Base-by-base conservation (phyloP, 768 basidiomycete genomes). In the Coprinopsis cinerea region DNA sequence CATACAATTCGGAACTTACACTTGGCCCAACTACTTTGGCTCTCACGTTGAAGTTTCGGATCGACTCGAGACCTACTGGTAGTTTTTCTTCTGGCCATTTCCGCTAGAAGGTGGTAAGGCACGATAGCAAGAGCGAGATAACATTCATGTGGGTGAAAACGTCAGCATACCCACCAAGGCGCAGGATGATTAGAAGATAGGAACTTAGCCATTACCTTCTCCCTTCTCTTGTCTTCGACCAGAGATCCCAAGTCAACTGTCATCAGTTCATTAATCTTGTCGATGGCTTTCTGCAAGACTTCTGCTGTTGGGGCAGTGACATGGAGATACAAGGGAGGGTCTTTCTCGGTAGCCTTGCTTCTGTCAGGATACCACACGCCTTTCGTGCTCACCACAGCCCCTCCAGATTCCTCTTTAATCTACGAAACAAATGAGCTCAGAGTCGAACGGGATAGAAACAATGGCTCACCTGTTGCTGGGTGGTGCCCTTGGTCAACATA, bases 11-110 rank as follows among this genome's bases (percentile, higher is more conserved):
- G 10, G 11, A 24, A 74, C 81, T 51, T 65, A 93, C 92, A 54
- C 82, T 83, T 11, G 95, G 95, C 13, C 95, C 95, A 24, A 98
- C 95, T 17, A 97, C 92, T 67, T 99, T 99, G 20, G 95, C 95
- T 49, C 95, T 77, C 44, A 99, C 85, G 65, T 99, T 97, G 69
- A 99, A 99, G 67, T 97, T 97, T 44, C 95, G 78, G 58, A 98
- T 81, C 47, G 83, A 85, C 14, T 98, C 94, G 47, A 99, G 64
- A 2, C 83, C 85, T 34, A 99, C 90, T 0, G 83, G 84, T 7
- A 97, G 69, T 67, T 96, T 97, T 67, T 94, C 93, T 65, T 98
- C 95, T 1, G 94, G 93, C 95, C 95, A 98, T 81, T 95, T 96
- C 48, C 91, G 77, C 88, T 92, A 49, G 30, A 46, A 44, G n/a